These are phyloP conservation scores for Citrus sinensis DNA, from an alignment of 345 rosid species.

Conservation along the genomic window DNA sequence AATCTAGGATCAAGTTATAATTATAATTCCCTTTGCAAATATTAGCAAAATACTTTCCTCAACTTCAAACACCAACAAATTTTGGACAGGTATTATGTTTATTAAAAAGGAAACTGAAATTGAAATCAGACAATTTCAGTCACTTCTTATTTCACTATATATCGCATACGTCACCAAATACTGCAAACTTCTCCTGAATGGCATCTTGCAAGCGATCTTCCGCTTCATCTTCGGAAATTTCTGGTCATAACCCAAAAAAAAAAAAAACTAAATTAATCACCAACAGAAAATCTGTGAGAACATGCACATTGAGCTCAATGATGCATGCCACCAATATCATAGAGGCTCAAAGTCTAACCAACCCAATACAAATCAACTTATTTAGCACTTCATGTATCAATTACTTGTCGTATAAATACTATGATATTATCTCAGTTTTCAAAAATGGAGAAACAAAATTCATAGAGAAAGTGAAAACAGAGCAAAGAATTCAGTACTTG, in stretches of 20 bases:
- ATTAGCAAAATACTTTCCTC: neutral
- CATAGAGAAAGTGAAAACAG: neutral
- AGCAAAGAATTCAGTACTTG: neutral
- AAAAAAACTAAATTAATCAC: constrained; percentile 15
- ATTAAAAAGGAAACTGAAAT: neutral
- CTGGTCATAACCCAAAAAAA: constrained; percentile 35
- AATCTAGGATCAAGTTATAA: no score
- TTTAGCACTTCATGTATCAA: neutral
- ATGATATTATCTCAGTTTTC: neutral
- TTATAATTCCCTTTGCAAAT: neutral
- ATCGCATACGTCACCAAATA: constrained; percentile 88
- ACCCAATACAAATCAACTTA: neutral
- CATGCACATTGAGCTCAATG: neutral
- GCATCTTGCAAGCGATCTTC: constrained; percentile 94
- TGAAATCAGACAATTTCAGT: constrained; percentile 1
- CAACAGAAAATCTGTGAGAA: constrained; percentile 12
- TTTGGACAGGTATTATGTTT: neutral
- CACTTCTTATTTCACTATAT: constrained; percentile 13
- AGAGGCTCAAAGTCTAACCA: neutral
- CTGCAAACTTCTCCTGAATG: constrained; percentile 93
- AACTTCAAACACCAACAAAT: neutral
- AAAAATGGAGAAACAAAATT: neutral
- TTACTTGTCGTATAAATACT: neutral
- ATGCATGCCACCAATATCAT: neutral
- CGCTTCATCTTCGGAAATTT: constrained; percentile 96